Percentiles rank a stretch among this genome's conserved stretches.
phyloP scores from a whole-genome alignment of 352 stramenopile species.

The Phytophthora rubi region DNA sequence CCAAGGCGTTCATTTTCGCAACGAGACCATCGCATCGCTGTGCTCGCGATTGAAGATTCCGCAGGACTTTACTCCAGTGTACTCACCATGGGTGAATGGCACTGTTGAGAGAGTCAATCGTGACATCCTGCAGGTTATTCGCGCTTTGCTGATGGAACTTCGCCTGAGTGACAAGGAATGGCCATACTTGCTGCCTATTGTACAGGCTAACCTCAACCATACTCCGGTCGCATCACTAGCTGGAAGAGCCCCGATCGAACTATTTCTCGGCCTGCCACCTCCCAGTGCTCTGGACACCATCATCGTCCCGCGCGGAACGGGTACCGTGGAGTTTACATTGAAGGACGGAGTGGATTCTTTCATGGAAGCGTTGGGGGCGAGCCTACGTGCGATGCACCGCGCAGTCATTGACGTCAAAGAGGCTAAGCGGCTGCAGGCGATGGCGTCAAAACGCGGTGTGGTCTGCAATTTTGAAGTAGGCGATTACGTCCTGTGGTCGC shows the following conservation, averaged over 20 bases:
- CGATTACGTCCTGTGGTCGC: neutral
- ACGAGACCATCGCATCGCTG: slow-evolving; percentile 1
- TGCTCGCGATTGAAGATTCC: neutral
- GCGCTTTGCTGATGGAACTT: slow-evolving; percentile 20
- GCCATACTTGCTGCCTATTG: slow-evolving; percentile 11
- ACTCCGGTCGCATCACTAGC: slow-evolving; percentile 16
- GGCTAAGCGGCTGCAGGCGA: neutral
- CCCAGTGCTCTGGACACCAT: neutral
- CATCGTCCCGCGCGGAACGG: neutral
- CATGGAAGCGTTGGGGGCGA: neutral
- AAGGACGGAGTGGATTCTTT: neutral
- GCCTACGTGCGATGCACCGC: slow-evolving; percentile 3
- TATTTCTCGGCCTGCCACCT: slow-evolving; percentile 21
- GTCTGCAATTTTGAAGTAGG: slow-evolving; percentile 4
- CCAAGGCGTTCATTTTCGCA: slow-evolving; percentile 23
- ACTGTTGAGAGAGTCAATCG: slow-evolving; percentile 27
- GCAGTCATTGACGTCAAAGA: slow-evolving; percentile 4
- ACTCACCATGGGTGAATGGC: slow-evolving; percentile 26
- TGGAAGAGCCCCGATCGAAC: slow-evolving; percentile 11
- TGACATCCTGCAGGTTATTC: slow-evolving; percentile 23
- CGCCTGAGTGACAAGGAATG: slow-evolving; percentile 11
- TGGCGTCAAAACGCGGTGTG: neutral
- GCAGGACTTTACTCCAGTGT: slow-evolving; percentile 17
- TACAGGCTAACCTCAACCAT: slow-evolving; percentile 32
- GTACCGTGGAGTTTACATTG: neutral